Conservation (phyloP, 495 filamentous ascomycete genomes). For the Neurospora sp. region DNA sequence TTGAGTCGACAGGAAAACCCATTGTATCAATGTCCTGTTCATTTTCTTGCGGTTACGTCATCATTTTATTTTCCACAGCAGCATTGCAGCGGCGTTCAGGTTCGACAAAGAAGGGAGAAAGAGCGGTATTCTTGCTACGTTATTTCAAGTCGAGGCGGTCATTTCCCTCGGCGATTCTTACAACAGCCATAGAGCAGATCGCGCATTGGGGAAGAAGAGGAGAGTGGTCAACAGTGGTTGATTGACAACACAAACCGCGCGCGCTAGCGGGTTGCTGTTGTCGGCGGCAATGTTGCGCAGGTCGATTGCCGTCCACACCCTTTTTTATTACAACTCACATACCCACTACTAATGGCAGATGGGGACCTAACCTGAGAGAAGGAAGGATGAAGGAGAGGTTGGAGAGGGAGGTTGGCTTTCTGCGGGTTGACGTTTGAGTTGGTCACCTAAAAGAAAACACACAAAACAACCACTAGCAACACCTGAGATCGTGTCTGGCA, state of each 20-base stretch:
- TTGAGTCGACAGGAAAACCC: background rate
- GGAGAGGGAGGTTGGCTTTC: background rate
- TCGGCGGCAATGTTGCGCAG: background rate
- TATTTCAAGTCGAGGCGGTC: background rate
- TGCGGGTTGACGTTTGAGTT: background rate
- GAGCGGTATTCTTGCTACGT: background rate
- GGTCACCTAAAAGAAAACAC: background rate
- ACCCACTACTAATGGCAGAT: background rate
- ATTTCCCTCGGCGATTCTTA: background rate
- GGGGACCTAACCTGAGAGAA: background rate
- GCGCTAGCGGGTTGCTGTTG: background rate
- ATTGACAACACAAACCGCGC: background rate
- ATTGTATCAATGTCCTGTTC: conserved; percentile 30
- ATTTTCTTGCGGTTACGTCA: conserved; percentile 1
- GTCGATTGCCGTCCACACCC: background rate
- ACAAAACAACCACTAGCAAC: background rate
- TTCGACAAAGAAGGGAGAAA: conserved; percentile 21
- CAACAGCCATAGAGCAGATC: background rate
- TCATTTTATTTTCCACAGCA: conserved; percentile 11
- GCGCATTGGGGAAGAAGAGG: background rate
- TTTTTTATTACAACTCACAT: background rate
- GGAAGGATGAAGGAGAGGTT: background rate
- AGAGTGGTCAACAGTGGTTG: background rate
- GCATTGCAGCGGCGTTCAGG: conserved; percentile 50
- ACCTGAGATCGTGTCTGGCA: background rate